A percentile compares a stretch with the other conserved stretches of the same genome.
These are phyloP conservation scores for Coniochaeta sp. DNA, from an alignment of 2,329 filamentous ascomycete species.

Conservation along the genomic window DNA sequence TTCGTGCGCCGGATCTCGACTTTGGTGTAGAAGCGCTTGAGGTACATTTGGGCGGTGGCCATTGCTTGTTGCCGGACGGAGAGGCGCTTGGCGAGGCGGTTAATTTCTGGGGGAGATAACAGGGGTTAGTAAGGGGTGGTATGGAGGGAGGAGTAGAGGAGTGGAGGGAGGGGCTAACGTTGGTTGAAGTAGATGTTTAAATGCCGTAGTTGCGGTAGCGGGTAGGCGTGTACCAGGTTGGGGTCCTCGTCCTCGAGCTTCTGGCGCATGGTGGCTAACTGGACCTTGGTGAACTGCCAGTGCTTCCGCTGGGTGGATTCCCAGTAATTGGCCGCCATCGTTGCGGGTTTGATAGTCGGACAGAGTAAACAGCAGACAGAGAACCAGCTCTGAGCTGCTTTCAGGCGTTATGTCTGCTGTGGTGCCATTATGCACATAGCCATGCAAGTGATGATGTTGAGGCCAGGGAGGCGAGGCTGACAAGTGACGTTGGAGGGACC, in stretches of 20 bases:
- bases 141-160: no score
- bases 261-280: slow-evolving; percentile 68
- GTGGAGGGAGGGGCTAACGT: slow-evolving; percentile 51
- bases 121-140: no score
- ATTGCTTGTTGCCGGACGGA: slow-evolving; percentile 83
- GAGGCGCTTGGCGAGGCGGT: slow-evolving; percentile 77
- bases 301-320: slow-evolving; percentile 82
- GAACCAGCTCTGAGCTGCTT: neutral
- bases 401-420: neutral
- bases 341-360: neutral
- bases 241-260: slow-evolving; percentile 72
- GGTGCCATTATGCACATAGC: neutral
- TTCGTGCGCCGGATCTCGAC: slow-evolving; percentile 91
- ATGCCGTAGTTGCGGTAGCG: slow-evolving; percentile 73
- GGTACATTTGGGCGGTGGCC: slow-evolving; percentile 89
- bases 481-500: neutral
- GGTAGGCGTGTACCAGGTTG: slow-evolving; percentile 68
- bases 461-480: neutral
- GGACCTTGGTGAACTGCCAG: slow-evolving; percentile 85
- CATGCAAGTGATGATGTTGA: neutral
- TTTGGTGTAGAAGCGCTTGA: slow-evolving; percentile 87
- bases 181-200: slow-evolving; percentile 89
- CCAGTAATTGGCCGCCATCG: slow-evolving; percentile 99
- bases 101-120: slow-evolving; percentile 57
- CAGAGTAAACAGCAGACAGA: neutral